Evolutionary conservation across 2,329 filamentous ascomycete genomes (phyloP).

Genomic region (Mollisiaceae sp.): DNA sequence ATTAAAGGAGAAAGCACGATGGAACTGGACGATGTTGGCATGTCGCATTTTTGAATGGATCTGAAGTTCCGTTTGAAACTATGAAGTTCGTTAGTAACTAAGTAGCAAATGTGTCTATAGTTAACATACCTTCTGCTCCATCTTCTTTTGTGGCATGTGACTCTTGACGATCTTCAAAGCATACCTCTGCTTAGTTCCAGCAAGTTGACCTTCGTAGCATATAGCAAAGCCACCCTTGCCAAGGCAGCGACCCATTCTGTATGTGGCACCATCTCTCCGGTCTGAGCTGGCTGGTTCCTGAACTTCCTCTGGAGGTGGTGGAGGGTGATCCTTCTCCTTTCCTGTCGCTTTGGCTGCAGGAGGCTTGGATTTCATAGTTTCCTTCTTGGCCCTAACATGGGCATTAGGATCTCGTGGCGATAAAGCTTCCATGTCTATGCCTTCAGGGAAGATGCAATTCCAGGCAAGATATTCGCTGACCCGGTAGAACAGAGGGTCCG

Average conservation of each 20-base stretch:
- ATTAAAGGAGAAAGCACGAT: conserved; percentile 89
- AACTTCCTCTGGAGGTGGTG: conserved; percentile 65
- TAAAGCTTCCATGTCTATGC: conserved; percentile 64
- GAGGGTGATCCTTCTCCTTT: conserved; percentile 67
- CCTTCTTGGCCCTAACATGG: conserved; percentile 53
- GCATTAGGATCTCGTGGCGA: conserved; percentile 69
- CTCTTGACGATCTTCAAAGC: conserved; percentile 85
- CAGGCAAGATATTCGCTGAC: conserved; percentile 30
- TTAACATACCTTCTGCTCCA: conserved; percentile 76
- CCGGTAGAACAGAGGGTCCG: conserved; percentile 26
- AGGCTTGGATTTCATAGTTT: conserved; percentile 53
- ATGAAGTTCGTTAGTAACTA: conserved; percentile 18
- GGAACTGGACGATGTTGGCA: conserved; percentile 93
- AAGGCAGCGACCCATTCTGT: conserved; percentile 74
- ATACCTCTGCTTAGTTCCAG: conserved; percentile 69
- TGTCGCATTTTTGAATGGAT: conserved; percentile 99
- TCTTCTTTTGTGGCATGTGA: conserved; percentile 76
- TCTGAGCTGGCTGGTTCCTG: conserved; percentile 70
- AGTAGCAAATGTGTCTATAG: neutral
- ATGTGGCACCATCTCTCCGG: conserved; percentile 71
- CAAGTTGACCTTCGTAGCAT: conserved; percentile 74
- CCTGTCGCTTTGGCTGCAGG: conserved; percentile 50
- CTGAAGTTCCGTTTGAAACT: conserved; percentile 85
- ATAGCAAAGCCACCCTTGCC: conserved; percentile 85
- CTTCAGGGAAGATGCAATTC: conserved; percentile 44